A percentile compares a stretch with the other conserved stretches of the same genome.
These are phyloP conservation scores for Cladosporium sp. DNA, from an alignment of 2,329 filamentous ascomycete species.

Conservation along the genomic window DNA sequence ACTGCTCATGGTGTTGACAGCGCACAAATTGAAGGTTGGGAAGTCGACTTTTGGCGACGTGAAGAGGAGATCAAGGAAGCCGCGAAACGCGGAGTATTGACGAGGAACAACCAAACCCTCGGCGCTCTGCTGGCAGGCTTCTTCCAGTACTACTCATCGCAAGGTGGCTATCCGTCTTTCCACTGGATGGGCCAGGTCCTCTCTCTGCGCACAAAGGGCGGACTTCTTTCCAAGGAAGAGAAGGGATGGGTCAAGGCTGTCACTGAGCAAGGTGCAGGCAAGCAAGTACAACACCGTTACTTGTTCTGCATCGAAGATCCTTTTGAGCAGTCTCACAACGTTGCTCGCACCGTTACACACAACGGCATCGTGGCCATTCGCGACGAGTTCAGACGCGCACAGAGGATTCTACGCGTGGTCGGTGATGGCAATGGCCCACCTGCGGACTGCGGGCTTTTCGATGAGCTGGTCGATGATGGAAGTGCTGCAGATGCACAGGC, in stretches of 20 bases:
- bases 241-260: slow-evolving; percentile 88
- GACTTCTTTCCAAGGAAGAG: slow-evolving; percentile 69
- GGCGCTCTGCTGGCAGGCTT: slow-evolving; percentile 77
- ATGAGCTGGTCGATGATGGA: slow-evolving; percentile 35
- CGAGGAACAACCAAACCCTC: slow-evolving; percentile 67
- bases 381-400: slow-evolving; percentile 80
- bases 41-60: slow-evolving; percentile 76
- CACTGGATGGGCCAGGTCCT: slow-evolving; percentile 80
- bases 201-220: slow-evolving; percentile 69
- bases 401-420: slow-evolving; percentile 64
- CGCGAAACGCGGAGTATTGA: slow-evolving; percentile 60
- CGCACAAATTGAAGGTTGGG: slow-evolving; percentile 53
- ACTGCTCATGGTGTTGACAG: slow-evolving; percentile 28
- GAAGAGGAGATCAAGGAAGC: slow-evolving; percentile 67
- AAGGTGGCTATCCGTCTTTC: slow-evolving; percentile 63
- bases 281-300: slow-evolving; percentile 74
- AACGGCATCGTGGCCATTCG: slow-evolving; percentile 78
- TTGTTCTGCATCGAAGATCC: slow-evolving; percentile 90
- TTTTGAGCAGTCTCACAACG: slow-evolving; percentile 85
- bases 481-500: slow-evolving; percentile 40
- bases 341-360: slow-evolving; percentile 82
- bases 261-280: slow-evolving; percentile 58
- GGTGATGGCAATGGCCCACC: slow-evolving; percentile 41
- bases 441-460: slow-evolving; percentile 32
- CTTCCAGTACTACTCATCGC: slow-evolving; percentile 76